Conservation (phyloP, 2,329 filamentous ascomycete species). For the Arthrinium phaeospermum region DNA sequence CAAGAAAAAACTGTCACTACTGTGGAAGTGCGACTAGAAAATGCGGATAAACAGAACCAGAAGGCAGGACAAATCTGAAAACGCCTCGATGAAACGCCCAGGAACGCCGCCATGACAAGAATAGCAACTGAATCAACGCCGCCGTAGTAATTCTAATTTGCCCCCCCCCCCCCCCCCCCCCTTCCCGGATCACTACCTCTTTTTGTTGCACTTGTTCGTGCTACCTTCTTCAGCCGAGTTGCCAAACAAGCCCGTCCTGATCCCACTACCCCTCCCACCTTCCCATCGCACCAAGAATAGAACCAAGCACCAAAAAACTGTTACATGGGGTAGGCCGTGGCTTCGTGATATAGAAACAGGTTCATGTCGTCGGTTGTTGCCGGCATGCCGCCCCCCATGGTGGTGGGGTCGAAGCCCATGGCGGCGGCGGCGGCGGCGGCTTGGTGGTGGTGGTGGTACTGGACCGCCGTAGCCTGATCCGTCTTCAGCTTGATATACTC, state of each 20-base stretch:
- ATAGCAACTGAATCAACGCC: conserved; percentile 3
- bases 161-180: not conserved
- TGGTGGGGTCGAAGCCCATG: conserved; percentile 32
- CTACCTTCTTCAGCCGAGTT: not conserved
- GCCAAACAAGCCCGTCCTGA: not conserved
- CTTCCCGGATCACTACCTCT: not conserved
- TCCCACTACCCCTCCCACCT: no score
- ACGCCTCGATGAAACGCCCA: not conserved
- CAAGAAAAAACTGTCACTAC: not conserved
- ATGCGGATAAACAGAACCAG: not conserved
- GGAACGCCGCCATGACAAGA: not conserved
- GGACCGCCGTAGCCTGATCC: conserved; percentile 36
- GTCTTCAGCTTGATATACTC: conserved; percentile 49
- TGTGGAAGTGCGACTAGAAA: not conserved
- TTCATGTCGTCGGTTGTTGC: conserved; percentile 29
- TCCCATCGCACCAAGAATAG: not conserved
- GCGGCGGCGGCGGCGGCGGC: conserved; percentile 18
- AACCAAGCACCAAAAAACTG: not conserved
- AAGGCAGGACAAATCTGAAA: not conserved
- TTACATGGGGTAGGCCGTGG: conserved; percentile 21
- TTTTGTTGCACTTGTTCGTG: not conserved
- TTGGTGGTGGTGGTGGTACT: conserved; percentile 30
- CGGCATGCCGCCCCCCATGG: conserved; percentile 22
- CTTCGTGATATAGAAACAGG: conserved; percentile 32
- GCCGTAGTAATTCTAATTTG: conserved; percentile 10